Evolutionary conservation across 208 protist genomes (phyloP).

Genomic region (Polymyxa betae): DNA sequence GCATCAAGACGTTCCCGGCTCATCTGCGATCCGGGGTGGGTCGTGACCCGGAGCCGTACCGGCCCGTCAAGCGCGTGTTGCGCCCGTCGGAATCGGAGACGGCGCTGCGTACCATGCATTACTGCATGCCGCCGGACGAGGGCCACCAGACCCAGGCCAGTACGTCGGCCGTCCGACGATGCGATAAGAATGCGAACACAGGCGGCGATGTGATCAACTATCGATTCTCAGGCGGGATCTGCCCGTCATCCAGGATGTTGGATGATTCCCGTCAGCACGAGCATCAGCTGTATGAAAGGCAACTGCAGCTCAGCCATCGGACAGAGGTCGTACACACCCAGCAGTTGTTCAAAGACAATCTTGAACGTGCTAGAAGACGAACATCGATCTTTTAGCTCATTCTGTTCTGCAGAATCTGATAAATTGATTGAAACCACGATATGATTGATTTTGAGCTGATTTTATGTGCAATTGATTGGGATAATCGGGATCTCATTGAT

Average conservation of each 20-base stretch:
- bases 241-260: neutral
- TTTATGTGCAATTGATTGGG: too few relatives aligned
- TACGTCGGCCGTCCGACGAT: neutral
- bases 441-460: too few relatives aligned
- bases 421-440: too few relatives aligned
- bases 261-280: neutral
- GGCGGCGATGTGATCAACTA: slow-evolving; percentile 48
- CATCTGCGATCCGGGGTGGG: neutral
- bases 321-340: neutral
- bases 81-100: neutral
- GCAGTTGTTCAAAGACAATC: slow-evolving; percentile 1
- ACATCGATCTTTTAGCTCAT: neutral
- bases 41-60: neutral
- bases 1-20: neutral
- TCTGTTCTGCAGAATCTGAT: too few relatives aligned
- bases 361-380: neutral
- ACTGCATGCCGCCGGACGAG: neutral
- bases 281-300: neutral
- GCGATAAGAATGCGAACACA: neutral
- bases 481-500: too few relatives aligned
- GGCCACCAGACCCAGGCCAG: neutral
- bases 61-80: neutral
- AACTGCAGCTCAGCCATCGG: neutral
- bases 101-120: neutral
- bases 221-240: slow-evolving; percentile 44